phyloP scores from a whole-genome alignment of 192 early-diverging fungal genomes.

The Helicostylum pulchrum region DNA sequence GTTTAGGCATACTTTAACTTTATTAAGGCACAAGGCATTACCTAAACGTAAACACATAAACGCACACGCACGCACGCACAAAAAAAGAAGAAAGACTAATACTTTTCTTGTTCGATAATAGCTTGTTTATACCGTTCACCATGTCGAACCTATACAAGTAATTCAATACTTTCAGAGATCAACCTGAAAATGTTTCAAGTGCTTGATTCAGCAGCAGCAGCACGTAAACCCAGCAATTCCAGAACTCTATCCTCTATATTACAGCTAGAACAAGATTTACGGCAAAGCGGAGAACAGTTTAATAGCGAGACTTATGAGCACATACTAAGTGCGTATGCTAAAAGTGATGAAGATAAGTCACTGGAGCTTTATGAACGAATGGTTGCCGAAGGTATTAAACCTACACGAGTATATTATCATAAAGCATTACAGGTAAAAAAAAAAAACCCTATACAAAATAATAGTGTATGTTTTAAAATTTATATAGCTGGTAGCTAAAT shows the following conservation, averaged over 20 bases:
- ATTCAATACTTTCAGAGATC: no score
- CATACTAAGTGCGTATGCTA: conserved; percentile 32
- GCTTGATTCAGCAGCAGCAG: no score
- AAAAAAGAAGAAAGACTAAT: no score
- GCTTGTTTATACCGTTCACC: no score
- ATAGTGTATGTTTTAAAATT: not conserved
- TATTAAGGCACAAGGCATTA: no score
- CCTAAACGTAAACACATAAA: no score
- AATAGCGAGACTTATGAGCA: conserved; percentile 23
- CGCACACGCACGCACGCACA: no score
- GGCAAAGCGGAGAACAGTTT: not conserved
- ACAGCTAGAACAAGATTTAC: not conserved
- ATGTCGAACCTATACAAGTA: no score
- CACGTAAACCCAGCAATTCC: no score
- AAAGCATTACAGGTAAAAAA: conserved; percentile 37
- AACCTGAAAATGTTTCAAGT: no score
- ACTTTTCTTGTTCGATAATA: no score
- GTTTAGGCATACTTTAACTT: no score
- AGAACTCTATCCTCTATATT: not conserved
- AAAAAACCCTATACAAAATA: not conserved
- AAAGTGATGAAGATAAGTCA: conserved; percentile 22
- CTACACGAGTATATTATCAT: conserved; percentile 24
- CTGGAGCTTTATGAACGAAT: conserved; percentile 34
- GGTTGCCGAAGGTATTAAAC: conserved; percentile 18
- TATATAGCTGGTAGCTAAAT: conserved; percentile 2